Conservation (phyloP, 768 basidiomycete genomes). For the Phanerochaete carnosa region DNA sequence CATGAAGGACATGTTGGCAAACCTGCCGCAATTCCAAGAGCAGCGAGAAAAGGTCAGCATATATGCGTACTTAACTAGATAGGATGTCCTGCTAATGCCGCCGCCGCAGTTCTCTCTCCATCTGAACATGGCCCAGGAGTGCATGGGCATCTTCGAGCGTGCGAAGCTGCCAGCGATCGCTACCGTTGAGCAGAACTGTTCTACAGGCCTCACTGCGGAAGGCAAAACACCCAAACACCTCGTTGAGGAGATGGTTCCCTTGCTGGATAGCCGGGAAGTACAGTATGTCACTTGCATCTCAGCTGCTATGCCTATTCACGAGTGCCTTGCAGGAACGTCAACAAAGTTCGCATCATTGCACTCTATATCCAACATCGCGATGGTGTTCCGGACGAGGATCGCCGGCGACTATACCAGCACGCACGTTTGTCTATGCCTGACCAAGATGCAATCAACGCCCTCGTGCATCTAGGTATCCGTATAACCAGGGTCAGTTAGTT, state of each 20-base stretch:
- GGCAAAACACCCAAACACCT: slow-evolving; percentile 93
- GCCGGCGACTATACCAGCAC: slow-evolving; percentile 91
- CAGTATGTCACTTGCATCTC: slow-evolving; percentile 46
- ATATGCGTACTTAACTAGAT: neutral
- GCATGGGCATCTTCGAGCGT: slow-evolving; percentile 90
- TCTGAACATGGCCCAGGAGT: slow-evolving; percentile 96
- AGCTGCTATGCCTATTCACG: neutral
- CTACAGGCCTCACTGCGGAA: slow-evolving; percentile 87
- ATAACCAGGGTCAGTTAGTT: slow-evolving; percentile 66
- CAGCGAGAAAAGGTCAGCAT: slow-evolving; percentile 80
- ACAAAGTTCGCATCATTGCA: slow-evolving; percentile 96
- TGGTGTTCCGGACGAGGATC: slow-evolving; percentile 98
- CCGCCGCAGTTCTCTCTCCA: slow-evolving; percentile 86
- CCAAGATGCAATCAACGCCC: slow-evolving; percentile 90
- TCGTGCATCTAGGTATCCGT: slow-evolving; percentile 78
- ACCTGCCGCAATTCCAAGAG: slow-evolving; percentile 90
- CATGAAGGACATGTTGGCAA: slow-evolving; percentile 99
- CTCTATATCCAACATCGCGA: slow-evolving; percentile 93
- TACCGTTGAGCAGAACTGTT: slow-evolving; percentile 93
- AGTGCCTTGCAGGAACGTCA: slow-evolving; percentile 55
- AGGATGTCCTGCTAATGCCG: neutral
- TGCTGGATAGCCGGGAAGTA: slow-evolving; percentile 84
- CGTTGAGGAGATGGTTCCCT: slow-evolving; percentile 98
- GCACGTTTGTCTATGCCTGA: slow-evolving; percentile 84
- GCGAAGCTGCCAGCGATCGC: slow-evolving; percentile 81